These are phyloP conservation scores for Daldinia concentrica DNA, from an alignment of 495 filamentous ascomycete genomes.

Conservation along the genomic window DNA sequence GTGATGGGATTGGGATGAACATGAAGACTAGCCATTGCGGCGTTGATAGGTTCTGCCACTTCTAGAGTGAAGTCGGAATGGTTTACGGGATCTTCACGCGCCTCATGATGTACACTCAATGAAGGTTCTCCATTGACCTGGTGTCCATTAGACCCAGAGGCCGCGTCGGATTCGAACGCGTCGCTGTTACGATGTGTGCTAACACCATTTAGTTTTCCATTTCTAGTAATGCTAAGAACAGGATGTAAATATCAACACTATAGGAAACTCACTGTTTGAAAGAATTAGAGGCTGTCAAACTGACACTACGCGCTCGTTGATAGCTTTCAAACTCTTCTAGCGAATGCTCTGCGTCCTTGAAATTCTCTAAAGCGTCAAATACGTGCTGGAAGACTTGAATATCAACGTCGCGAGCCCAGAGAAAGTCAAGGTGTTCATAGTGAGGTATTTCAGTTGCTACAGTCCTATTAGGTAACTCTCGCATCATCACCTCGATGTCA, in stretches of 20 bases:
- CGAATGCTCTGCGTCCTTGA: slow-evolving; percentile 62
- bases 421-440: slow-evolving; percentile 96
- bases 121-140: slow-evolving; percentile 18
- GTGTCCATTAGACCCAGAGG: slow-evolving; percentile 40
- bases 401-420: slow-evolving; percentile 91
- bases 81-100: slow-evolving; percentile 25
- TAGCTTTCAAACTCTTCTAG: slow-evolving; percentile 63
- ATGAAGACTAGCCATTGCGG: slow-evolving; percentile 20
- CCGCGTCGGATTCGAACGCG: slow-evolving; percentile 37
- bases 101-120: slow-evolving; percentile 20
- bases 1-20: slow-evolving; percentile 26
- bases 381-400: slow-evolving; percentile 89
- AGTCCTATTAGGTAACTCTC: slow-evolving; percentile 84
- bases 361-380: slow-evolving; percentile 81
- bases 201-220: slow-evolving; percentile 20
- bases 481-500: slow-evolving; percentile 92
- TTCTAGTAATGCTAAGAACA: slow-evolving; percentile 2
- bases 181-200: slow-evolving; percentile 42
- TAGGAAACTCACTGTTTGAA: slow-evolving; percentile 41
- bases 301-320: slow-evolving; percentile 49
- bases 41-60: neutral
- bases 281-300: slow-evolving; percentile 43
- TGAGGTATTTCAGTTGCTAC: slow-evolving; percentile 83
- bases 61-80: slow-evolving; percentile 10
- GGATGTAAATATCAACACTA: slow-evolving; percentile 30